These are phyloP conservation scores for Carnegiea gigantea DNA, from an alignment of 179 eudicot genomes.

Conservation along the genomic window DNA sequence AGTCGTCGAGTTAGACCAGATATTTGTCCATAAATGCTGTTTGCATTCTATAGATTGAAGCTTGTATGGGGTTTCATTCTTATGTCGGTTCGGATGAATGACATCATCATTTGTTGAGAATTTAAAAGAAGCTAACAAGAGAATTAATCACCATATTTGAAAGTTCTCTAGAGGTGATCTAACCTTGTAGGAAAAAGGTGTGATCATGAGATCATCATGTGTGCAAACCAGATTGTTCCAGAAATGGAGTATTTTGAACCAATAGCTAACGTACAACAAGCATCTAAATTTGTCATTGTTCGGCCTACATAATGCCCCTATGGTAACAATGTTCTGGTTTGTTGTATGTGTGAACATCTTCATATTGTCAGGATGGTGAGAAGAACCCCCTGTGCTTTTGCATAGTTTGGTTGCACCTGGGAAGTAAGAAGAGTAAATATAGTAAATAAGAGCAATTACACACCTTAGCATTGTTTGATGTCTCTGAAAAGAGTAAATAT, in stretches of 20 bases:
- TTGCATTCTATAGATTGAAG: background rate
- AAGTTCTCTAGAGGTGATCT: background rate
- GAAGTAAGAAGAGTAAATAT: background rate
- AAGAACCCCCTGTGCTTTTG: background rate
- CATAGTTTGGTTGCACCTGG: background rate
- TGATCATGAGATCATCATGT: background rate
- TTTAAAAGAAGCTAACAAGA: background rate
- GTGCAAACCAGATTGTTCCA: background rate
- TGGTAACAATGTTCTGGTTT: background rate
- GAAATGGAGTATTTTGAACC: background rate
- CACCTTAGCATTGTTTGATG: background rate
- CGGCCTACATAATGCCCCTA: background rate
- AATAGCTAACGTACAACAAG: background rate
- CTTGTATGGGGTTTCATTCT: background rate
- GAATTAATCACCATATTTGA: background rate
- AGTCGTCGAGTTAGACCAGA: background rate
- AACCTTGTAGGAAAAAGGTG: background rate
- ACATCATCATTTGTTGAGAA: background rate
- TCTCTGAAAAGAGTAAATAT: background rate
- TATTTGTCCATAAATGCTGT: background rate
- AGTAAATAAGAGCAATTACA: background rate
- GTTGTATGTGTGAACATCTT: background rate
- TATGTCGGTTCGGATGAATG: background rate
- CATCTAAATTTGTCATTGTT: background rate
- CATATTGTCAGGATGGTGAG: background rate